These are phyloP conservation scores for Tylopilus felleus DNA, from an alignment of 768 basidiomycete genomes.

Conservation along the genomic window DNA sequence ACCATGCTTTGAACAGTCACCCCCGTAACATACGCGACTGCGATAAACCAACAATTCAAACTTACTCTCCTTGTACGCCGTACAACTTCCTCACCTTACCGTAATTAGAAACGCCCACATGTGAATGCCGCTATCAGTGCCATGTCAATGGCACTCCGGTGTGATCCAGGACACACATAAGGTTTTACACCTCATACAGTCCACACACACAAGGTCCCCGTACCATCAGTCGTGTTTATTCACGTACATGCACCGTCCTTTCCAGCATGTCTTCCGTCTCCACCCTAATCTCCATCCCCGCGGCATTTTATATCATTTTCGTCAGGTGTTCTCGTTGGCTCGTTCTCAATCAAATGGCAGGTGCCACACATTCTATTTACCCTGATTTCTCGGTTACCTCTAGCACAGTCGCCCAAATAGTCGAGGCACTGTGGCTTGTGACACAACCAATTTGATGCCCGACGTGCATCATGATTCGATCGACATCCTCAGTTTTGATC, in stretches of 20 bases:
- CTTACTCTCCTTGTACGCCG: conserved; percentile 19
- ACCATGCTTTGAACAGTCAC: conserved; percentile 8
- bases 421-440: conserved; percentile 23
- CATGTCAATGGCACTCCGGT: conserved; percentile 21
- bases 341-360: conserved; percentile 15
- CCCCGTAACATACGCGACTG: conserved; percentile 20
- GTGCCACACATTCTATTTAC: conserved; percentile 8
- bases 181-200: conserved; percentile 33
- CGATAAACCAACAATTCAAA: conserved; percentile 17
- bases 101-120: conserved; percentile 35
- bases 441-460: conserved; percentile 24
- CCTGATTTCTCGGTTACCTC: conserved; percentile 6
- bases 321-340: conserved; percentile 11
- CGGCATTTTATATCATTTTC: conserved; percentile 26
- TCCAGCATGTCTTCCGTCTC: conserved; percentile 30
- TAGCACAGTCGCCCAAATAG: conserved; percentile 2
- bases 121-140: conserved; percentile 33
- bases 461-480: conserved; percentile 23
- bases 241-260: conserved; percentile 33
- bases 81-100: conserved; percentile 29
- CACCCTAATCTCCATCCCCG: conserved; percentile 33
- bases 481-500: conserved; percentile 21
- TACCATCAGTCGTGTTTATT: conserved; percentile 30
- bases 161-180: conserved; percentile 31
- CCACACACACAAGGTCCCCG: conserved; percentile 34